Percentiles rank a stretch among this genome's conserved stretches.
These are phyloP conservation scores for Begonia fuchsioides DNA, from an alignment of 306 rosid genomes.

Conservation along the genomic window DNA sequence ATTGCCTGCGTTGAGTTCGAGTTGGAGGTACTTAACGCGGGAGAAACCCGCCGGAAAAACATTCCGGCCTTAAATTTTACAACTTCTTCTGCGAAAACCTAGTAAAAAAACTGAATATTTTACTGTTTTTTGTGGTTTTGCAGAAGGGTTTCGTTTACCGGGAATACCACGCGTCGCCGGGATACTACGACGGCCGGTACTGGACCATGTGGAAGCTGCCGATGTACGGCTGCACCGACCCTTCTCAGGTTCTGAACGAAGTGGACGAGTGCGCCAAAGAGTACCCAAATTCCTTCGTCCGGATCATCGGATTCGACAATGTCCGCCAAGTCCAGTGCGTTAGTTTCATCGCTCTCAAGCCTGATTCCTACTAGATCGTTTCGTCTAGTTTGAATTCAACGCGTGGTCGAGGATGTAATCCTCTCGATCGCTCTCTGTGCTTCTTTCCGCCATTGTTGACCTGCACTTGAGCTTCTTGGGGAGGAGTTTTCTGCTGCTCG, in stretches of 20 bases:
- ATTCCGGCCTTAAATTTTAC: no score
- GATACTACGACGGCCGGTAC: constrained; percentile 81
- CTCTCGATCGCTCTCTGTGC: background rate
- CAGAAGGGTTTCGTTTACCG: constrained; percentile 36
- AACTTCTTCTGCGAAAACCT: no score
- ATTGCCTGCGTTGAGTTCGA: constrained; percentile 76
- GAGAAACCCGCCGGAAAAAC: background rate
- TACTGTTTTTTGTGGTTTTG: background rate
- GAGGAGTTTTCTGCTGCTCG: no score
- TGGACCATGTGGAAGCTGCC: constrained; percentile 98
- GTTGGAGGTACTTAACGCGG: constrained; percentile 14
- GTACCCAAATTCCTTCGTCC: constrained; percentile 30
- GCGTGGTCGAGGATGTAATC: no score
- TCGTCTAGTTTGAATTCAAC: no score
- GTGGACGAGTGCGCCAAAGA: constrained; percentile 23
- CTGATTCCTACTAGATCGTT: constrained; percentile 8
- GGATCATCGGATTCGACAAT: constrained; percentile 87
- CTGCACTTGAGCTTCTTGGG: no score
- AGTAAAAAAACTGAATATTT: no score
- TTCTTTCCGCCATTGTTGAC: no score
- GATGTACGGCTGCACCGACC: constrained; percentile 59
- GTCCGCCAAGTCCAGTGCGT: constrained; percentile 67
- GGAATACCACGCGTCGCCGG: constrained; percentile 42
- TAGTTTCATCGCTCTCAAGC: constrained; percentile 79
- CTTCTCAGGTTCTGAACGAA: constrained; percentile 38